Evolutionary conservation across 2,329 filamentous ascomycete species (phyloP).

Genomic region (Epichloe bromicola): DNA sequence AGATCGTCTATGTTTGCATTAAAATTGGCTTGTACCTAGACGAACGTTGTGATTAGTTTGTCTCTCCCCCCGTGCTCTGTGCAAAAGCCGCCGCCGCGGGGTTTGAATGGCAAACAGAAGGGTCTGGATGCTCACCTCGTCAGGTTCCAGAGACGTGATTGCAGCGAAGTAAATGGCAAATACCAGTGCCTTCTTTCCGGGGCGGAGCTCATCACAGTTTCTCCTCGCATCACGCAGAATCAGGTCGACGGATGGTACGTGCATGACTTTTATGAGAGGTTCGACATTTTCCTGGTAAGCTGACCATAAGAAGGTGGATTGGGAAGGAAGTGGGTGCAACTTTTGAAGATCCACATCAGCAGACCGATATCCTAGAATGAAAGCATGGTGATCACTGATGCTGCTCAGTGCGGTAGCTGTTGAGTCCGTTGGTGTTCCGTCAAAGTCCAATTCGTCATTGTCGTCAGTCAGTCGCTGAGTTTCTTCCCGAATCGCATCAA

Average conservation of each 20-base stretch:
- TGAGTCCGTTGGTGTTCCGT: conserved; percentile 39
- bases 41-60: neutral
- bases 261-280: conserved; percentile 57
- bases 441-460: conserved; percentile 42
- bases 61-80: neutral
- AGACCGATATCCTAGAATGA: conserved; percentile 61
- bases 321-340: conserved; percentile 52
- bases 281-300: conserved; percentile 63
- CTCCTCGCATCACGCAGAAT: conserved; percentile 47
- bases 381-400: conserved; percentile 49
- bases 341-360: conserved; percentile 51
- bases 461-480: conserved; percentile 33
- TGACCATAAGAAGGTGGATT: conserved; percentile 56
- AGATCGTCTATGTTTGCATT: conserved; percentile 31
- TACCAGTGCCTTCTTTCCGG: conserved; percentile 46
- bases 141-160: conserved; percentile 45
- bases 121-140: conserved; percentile 32
- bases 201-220: conserved; percentile 43
- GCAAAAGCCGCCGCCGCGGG: neutral
- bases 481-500: conserved; percentile 33
- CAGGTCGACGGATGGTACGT: conserved; percentile 52
- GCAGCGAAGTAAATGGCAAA: conserved; percentile 50
- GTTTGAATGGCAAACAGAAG: neutral
- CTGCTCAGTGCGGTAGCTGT: conserved; percentile 19
- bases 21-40: conserved; percentile 26